Evolutionary conservation across 306 rosid genomes (phyloP).

Genomic region (Vigna hirtella): DNA sequence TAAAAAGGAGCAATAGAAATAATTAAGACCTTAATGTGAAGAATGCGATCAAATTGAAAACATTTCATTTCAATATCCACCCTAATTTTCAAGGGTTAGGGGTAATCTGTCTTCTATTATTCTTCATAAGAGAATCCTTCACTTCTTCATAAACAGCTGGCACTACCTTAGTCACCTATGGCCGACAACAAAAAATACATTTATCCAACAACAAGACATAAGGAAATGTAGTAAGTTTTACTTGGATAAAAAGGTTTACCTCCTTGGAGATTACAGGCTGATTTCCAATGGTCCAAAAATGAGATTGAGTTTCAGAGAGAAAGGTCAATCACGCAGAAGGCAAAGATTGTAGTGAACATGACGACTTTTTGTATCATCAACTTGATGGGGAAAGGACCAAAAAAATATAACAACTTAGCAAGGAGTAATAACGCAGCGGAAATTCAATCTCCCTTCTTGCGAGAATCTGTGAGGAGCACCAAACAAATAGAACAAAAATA

Average conservation of each 20-base stretch:
- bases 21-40: constrained; percentile 79
- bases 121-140: constrained; percentile 78
- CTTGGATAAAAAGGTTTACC: constrained; percentile 53
- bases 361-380: too few relatives aligned
- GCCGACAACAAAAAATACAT: constrained; percentile 11
- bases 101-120: constrained; percentile 90
- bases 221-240: neutral
- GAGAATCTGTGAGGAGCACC: too few relatives aligned
- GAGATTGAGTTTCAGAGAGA: too few relatives aligned
- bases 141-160: constrained; percentile 90
- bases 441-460: too few relatives aligned
- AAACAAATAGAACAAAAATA: too few relatives aligned
- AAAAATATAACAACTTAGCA: too few relatives aligned
- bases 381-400: too few relatives aligned
- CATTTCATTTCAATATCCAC: constrained; percentile 98
- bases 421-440: too few relatives aligned
- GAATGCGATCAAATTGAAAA: constrained; percentile 94
- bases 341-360: too few relatives aligned
- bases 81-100: constrained; percentile 95
- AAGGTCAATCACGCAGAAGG: too few relatives aligned
- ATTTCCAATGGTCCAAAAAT: too few relatives aligned
- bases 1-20: neutral
- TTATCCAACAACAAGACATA: constrained; percentile 25
- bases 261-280: constrained; percentile 42
- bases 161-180: constrained; percentile 77